A percentile compares a stretch with the other conserved stretches of the same genome.
phyloP scores from a whole-genome alignment of 2,329 filamentous ascomycete species.

The Xylariales sp. region DNA sequence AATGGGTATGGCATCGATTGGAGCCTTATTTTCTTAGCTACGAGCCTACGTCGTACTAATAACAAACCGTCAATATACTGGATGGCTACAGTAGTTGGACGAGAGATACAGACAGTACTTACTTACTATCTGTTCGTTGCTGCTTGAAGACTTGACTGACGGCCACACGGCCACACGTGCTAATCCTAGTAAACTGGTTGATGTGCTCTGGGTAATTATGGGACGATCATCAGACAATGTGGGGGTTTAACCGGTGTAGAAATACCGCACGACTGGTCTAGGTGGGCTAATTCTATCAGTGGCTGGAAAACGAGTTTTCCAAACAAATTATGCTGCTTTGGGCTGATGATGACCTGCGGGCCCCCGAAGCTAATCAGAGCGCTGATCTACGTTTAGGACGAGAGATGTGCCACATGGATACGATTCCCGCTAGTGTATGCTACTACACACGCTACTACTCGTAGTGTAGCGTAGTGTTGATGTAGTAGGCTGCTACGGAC shows the following conservation, averaged over 20 bases:
- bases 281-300: not conserved
- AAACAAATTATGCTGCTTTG: constrained; percentile 30
- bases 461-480: not conserved
- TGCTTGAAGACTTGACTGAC: too few species aligned
- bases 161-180: not conserved
- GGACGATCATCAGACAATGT: not conserved
- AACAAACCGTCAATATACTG: too few species aligned
- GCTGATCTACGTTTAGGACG: constrained; percentile 37
- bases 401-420: constrained; percentile 39
- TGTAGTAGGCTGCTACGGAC: too few species aligned
- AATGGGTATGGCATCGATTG: too few species aligned
- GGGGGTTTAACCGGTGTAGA: not conserved
- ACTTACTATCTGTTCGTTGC: too few species aligned
- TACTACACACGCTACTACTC: not conserved
- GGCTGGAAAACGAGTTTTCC: constrained; percentile 26
- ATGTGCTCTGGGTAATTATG: constrained; percentile 1
- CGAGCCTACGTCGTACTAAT: too few species aligned
- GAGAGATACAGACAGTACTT: too few species aligned
- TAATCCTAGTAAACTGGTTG: not conserved
- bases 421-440: constrained; percentile 16
- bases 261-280: constrained; percentile 4
- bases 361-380: constrained; percentile 24
- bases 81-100: too few species aligned
- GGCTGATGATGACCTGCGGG: constrained; percentile 21
- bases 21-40: too few species aligned